Conservation (phyloP, 2,329 filamentous ascomycete genomes). For the Leptographium lundbergii region DNA sequence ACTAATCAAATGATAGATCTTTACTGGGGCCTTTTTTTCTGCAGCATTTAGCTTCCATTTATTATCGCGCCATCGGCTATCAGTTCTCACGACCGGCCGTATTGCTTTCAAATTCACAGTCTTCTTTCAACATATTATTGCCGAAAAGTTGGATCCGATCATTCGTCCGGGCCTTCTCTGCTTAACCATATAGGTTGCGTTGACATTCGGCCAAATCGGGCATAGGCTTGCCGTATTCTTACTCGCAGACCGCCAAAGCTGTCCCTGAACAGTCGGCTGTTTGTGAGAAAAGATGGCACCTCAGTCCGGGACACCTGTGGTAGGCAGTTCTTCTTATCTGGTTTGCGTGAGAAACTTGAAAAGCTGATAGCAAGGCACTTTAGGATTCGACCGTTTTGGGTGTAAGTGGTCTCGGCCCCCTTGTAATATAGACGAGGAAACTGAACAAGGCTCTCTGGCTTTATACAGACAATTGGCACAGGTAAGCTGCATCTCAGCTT, state of each 20-base stretch:
- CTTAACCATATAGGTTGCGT: no score
- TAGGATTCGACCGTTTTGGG: slow-evolving; percentile 21
- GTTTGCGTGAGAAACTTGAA: neutral
- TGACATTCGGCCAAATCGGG: no score
- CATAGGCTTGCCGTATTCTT: no score
- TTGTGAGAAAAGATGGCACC: neutral
- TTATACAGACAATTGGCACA: slow-evolving; percentile 19
- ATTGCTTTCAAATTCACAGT: no score
- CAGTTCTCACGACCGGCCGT: no score
- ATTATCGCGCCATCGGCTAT: neutral
- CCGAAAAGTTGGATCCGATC: no score
- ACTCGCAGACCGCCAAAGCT: no score
- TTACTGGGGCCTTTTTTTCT: neutral
- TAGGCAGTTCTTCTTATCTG: neutral
- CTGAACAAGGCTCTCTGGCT: neutral
- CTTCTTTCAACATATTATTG: no score
- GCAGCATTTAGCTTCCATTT: neutral
- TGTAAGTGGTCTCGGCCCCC: slow-evolving; percentile 18
- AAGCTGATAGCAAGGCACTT: no score
- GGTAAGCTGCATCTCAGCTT: slow-evolving; percentile 8
- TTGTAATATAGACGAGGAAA: neutral
- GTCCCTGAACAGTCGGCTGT: neutral
- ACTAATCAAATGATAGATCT: neutral
- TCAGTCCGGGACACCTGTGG: neutral
- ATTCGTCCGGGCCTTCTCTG: no score